A percentile compares a stretch with the other conserved stretches of the same genome.
These are phyloP conservation scores for Pestalotiopsis sp. DNA, from an alignment of 2,329 filamentous ascomycete genomes.

Conservation along the genomic window DNA sequence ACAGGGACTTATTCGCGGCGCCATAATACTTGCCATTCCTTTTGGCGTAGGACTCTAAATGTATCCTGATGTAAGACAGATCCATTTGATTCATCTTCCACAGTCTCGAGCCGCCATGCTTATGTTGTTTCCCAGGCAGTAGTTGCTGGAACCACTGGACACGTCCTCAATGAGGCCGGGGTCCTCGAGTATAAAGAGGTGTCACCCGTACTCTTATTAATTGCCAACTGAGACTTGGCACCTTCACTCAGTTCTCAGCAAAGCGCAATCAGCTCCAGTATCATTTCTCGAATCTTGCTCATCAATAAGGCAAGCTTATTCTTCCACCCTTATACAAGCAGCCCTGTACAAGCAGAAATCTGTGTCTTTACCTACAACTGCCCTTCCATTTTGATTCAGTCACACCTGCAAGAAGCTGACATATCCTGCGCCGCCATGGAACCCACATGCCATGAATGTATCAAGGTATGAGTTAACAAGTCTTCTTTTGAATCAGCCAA, in stretches of 20 bases:
- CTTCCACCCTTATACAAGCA: neutral
- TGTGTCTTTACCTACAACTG: neutral
- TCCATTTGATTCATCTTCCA: too few species aligned
- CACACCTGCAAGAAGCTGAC: neutral
- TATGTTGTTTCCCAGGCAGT: too few species aligned
- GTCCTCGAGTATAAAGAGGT: too few species aligned
- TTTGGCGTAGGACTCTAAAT: neutral
- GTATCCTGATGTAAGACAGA: too few species aligned
- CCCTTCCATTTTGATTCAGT: neutral
- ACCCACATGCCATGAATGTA: slow-evolving; percentile 2
- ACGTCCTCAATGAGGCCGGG: too few species aligned
- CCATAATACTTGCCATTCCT: neutral
- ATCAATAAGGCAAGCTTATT: neutral
- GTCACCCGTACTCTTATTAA: too few species aligned
- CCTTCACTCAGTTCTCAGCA: too few species aligned
- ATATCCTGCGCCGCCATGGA: neutral
- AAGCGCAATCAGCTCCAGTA: neutral
- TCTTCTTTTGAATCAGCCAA: neutral
- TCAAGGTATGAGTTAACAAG: neutral
- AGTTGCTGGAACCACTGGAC: too few species aligned
- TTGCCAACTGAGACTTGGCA: too few species aligned
- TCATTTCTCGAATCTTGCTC: neutral
- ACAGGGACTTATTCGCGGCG: neutral
- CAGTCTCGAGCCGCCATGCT: too few species aligned
- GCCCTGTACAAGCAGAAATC: neutral